Evolutionary conservation across 805 yeast genomes (phyloP).

Genomic region (Sugiyamaella boreocaroliniensis): DNA sequence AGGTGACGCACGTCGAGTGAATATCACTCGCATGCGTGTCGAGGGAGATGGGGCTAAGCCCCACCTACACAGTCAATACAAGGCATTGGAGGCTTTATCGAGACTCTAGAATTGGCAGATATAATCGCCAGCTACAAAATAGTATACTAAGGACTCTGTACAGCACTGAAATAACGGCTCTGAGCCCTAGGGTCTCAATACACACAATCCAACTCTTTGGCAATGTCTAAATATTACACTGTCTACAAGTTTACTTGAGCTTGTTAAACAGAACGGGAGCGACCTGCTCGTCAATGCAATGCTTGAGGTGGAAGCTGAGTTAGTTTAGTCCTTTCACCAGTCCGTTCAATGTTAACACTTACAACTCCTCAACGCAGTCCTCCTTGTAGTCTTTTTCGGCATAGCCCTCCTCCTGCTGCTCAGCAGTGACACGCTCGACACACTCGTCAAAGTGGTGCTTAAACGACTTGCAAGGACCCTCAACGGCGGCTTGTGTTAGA

Average conservation of each 20-base stretch:
- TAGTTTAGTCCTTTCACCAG: not conserved
- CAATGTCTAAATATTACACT: not conserved
- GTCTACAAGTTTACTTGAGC: conserved; percentile 42
- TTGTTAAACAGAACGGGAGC: conserved; percentile 84
- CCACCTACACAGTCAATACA: no score
- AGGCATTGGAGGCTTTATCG: no score
- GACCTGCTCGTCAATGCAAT: conserved; percentile 84
- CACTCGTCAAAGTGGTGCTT: conserved; percentile 92
- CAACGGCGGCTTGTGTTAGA: conserved; percentile 44
- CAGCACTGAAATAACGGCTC: no score
- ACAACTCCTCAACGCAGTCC: conserved; percentile 94
- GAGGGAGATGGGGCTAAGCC: no score
- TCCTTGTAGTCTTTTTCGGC: conserved; percentile 78
- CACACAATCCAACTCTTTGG: no score
- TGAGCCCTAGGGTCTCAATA: no score
- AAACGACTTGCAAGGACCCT: conserved; percentile 61
- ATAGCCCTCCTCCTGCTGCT: conserved; percentile 76
- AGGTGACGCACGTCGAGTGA: no score
- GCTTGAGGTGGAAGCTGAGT: conserved; percentile 76
- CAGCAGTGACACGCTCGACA: conserved; percentile 88
- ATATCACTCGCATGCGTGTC: no score
- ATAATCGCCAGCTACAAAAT: no score
- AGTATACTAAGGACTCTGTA: no score
- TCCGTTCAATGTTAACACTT: conserved; percentile 10
- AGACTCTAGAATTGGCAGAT: no score